Percentiles rank a stretch among this genome's conserved stretches.
phyloP scores from a whole-genome alignment of 805 yeast genomes.

The Clavispora carvajalis region DNA sequence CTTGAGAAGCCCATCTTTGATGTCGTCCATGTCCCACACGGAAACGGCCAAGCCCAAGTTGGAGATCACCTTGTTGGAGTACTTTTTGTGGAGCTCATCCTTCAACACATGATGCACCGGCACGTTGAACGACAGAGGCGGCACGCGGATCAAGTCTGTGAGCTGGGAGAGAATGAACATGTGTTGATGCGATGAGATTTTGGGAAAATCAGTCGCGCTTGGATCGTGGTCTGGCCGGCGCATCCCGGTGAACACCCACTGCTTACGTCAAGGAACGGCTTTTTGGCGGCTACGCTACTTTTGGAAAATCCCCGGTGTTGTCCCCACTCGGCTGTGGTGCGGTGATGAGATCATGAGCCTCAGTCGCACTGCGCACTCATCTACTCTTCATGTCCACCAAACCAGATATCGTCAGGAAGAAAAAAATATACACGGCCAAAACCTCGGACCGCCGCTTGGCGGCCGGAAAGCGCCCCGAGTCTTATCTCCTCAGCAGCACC shows the following conservation, averaged over 20 bases:
- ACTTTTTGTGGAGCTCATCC: constrained; percentile 78
- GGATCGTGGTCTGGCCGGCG: neutral
- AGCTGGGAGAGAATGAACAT: constrained; percentile 86
- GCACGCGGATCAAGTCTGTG: constrained; percentile 80
- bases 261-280: too few species aligned
- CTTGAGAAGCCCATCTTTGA: constrained; percentile 81
- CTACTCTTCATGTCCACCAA: neutral
- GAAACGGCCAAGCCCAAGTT: constrained; percentile 81
- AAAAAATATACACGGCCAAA: constrained; percentile 28
- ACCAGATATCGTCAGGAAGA: constrained; percentile 8
- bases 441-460: constrained; percentile 54
- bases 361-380: neutral
- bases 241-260: too few species aligned
- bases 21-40: constrained; percentile 75
- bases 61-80: constrained; percentile 78
- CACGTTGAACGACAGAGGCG: constrained; percentile 75
- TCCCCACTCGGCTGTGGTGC: too few species aligned
- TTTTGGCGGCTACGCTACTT: too few species aligned
- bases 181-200: neutral
- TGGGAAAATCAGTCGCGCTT: neutral
- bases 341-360: too few species aligned
- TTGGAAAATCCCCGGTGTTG: too few species aligned
- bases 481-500: constrained; percentile 10
- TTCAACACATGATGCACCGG: constrained; percentile 69
- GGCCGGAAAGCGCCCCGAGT: constrained; percentile 42